A percentile compares a stretch with the other conserved stretches of the same genome.
Evolutionary conservation across 2,329 filamentous ascomycete species (phyloP).

Genomic region (Xylariaceae sp.): DNA sequence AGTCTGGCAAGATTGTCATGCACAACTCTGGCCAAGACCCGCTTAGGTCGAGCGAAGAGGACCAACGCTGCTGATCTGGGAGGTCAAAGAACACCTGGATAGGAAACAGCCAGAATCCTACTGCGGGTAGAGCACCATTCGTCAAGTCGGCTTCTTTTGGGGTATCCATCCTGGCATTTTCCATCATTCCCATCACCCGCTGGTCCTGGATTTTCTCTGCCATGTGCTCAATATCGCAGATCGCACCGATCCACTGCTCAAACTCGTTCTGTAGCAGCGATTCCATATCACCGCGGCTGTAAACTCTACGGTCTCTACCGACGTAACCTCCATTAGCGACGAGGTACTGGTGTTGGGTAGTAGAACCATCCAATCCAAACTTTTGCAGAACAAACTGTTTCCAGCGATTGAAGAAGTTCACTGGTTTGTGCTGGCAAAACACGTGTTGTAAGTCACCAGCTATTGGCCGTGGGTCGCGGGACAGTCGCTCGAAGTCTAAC

Average conservation of each 20-base stretch:
- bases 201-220: neutral
- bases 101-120: slow-evolving; percentile 15
- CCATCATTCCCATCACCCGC: too few relatives aligned
- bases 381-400: neutral
- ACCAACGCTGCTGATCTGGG: neutral
- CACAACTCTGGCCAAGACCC: slow-evolving; percentile 10
- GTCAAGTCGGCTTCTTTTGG: neutral
- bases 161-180: too few relatives aligned
- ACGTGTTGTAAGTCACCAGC: slow-evolving; percentile 1
- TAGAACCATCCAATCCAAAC: neutral
- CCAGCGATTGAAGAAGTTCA: slow-evolving; percentile 1
- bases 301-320: neutral
- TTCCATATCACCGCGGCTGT: slow-evolving; percentile 1
- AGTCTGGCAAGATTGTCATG: slow-evolving; percentile 1
- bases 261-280: slow-evolving; percentile 4
- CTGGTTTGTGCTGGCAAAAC: neutral
- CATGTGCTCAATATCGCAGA: neutral
- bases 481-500: slow-evolving; percentile 7
- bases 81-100: slow-evolving; percentile 4
- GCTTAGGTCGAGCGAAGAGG: slow-evolving; percentile 3
- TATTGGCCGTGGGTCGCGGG: slow-evolving; percentile 6
- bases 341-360: slow-evolving; percentile 2
- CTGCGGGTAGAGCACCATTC: slow-evolving; percentile 2
- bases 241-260: neutral
- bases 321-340: neutral